Evolutionary conservation across 2,329 filamentous ascomycete species (phyloP).

Genomic region (Penicillium thymicola): DNA sequence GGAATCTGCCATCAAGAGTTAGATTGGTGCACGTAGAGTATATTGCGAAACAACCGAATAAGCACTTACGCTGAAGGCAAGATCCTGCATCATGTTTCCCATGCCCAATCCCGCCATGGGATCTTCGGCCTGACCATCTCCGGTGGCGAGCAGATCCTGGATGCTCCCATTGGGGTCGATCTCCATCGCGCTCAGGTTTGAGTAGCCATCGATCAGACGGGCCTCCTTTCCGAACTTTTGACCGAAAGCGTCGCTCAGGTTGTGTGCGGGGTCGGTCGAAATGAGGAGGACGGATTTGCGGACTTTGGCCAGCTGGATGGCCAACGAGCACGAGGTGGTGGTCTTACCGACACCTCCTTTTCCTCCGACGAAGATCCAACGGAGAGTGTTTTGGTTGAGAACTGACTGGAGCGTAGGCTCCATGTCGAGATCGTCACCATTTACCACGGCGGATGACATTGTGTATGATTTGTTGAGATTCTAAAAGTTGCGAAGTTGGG

Average conservation of each 20-base stretch:
- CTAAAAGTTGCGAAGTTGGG: neutral
- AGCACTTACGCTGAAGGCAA: conserved; percentile 78
- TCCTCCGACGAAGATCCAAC: conserved; percentile 98
- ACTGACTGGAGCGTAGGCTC: conserved; percentile 93
- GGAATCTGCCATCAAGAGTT: conserved; percentile 64
- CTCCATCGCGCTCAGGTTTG: conserved; percentile 96
- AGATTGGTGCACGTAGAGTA: conserved; percentile 6
- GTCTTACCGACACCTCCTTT: conserved; percentile 99
- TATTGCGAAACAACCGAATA: neutral
- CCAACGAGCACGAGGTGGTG: conserved; percentile 97
- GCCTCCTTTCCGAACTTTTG: conserved; percentile 99
- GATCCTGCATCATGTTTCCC: conserved; percentile 97
- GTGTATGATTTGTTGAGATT: conserved; percentile 8
- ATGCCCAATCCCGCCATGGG: conserved; percentile 68
- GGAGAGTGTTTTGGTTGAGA: conserved; percentile 88
- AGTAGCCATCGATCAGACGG: conserved; percentile 83
- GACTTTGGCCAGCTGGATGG: conserved; percentile 93
- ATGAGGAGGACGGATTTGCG: conserved; percentile 96
- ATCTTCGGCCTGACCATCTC: conserved; percentile 59
- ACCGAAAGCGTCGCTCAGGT: conserved; percentile 94
- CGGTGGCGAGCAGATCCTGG: conserved; percentile 85
- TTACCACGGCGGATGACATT: conserved; percentile 45
- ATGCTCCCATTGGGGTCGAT: conserved; percentile 98
- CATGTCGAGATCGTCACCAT: conserved; percentile 65
- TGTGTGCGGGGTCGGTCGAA: conserved; percentile 97